These are phyloP conservation scores for Ophiostoma sp. DNA, from an alignment of 2,329 filamentous ascomycete species.

Conservation along the genomic window DNA sequence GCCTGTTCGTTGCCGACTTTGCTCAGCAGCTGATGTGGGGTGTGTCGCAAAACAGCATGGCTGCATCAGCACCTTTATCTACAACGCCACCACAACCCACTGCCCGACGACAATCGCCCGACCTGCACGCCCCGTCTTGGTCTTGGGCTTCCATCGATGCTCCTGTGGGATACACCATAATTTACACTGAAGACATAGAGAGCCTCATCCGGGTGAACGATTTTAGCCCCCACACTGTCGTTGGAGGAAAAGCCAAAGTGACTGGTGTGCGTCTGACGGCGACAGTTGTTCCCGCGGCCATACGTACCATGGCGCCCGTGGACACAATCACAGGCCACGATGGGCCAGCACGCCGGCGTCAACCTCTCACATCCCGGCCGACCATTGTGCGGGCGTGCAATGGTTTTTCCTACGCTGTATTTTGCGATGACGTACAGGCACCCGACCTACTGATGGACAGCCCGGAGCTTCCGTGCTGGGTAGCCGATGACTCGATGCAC, in stretches of 20 bases:
- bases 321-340: not conserved
- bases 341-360: not conserved
- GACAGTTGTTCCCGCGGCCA: not conserved
- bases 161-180: conserved; percentile 17
- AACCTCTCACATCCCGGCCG: not conserved
- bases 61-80: not conserved
- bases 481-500: conserved; percentile 8
- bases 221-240: not conserved
- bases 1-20: conserved; percentile 21
- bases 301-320: not conserved
- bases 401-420: conserved; percentile 8
- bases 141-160: conserved; percentile 24
- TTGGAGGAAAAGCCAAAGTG: not conserved
- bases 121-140: conserved; percentile 20
- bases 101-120: not conserved
- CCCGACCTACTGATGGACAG: not conserved
- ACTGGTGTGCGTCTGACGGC: not conserved
- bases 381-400: conserved; percentile 15
- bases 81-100: not conserved
- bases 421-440: conserved; percentile 12
- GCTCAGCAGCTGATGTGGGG: conserved; percentile 19
- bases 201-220: not conserved
- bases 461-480: conserved; percentile 17
- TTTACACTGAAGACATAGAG: conserved; percentile 6
- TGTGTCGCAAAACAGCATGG: not conserved